Evolutionary conservation across 768 basidiomycete species (phyloP).

Genomic region (Amanita pallidorosea): DNA sequence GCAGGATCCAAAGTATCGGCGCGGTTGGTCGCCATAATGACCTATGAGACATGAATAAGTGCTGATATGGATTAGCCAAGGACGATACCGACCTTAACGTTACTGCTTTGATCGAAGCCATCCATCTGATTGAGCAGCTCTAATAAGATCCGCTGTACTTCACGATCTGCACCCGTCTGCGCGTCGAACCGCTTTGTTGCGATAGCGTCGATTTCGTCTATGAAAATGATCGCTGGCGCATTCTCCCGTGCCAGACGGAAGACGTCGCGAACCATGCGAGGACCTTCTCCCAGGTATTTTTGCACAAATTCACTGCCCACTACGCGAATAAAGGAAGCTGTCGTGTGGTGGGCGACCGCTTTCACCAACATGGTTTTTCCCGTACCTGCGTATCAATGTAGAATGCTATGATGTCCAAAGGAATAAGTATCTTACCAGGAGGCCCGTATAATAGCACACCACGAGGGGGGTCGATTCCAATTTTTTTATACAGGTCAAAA

Average conservation of each 20-base stretch:
- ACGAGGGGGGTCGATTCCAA: constrained; percentile 97
- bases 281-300: constrained; percentile 98
- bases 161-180: constrained; percentile 96
- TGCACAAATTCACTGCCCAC: constrained; percentile 99
- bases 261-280: constrained; percentile 99
- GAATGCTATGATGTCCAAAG: not conserved
- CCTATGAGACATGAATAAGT: constrained; percentile 34
- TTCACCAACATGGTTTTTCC: constrained; percentile 99
- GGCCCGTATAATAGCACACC: constrained; percentile 96
- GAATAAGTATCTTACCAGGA: constrained; percentile 49
- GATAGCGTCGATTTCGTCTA: constrained; percentile 97
- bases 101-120: constrained; percentile 97
- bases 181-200: constrained; percentile 99
- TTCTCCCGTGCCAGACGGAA: constrained; percentile 97
- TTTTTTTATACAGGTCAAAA: constrained; percentile 98
- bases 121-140: constrained; percentile 99
- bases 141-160: constrained; percentile 96
- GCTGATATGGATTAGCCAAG: not conserved
- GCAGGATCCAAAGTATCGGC: constrained; percentile 98
- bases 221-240: constrained; percentile 96
- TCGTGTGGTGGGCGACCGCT: constrained; percentile 97
- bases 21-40: constrained; percentile 99
- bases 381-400: constrained; percentile 48
- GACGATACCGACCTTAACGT: constrained; percentile 73
- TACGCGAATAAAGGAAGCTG: constrained; percentile 95